Percentiles rank a stretch among this genome's conserved stretches.
Evolutionary conservation across 805 yeast species (phyloP).

Genomic region (Starmera amethionina): DNA sequence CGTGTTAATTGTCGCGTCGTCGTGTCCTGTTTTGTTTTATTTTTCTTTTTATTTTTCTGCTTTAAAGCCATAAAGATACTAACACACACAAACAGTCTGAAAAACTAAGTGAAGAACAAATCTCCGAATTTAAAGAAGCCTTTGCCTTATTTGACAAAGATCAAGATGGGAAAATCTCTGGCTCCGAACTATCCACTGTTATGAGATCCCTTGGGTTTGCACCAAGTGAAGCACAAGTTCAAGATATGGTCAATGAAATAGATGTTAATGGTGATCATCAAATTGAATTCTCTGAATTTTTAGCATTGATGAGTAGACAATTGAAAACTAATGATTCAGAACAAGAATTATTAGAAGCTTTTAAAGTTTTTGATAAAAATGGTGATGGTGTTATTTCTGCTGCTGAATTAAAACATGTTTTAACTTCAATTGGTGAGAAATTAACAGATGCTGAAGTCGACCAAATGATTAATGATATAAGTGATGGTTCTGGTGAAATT

Average conservation of each 20-base stretch:
- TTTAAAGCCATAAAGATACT: constrained; percentile 1
- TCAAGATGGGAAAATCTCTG: constrained; percentile 93
- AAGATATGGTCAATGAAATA: constrained; percentile 95
- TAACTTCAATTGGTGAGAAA: constrained; percentile 96
- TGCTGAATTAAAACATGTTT: constrained; percentile 92
- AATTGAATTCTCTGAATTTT: constrained; percentile 73
- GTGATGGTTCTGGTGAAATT: constrained; percentile 94
- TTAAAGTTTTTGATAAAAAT: constrained; percentile 90
- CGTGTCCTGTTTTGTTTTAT: no score
- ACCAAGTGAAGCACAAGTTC: constrained; percentile 91
- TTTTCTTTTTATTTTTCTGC: neutral
- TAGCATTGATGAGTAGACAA: constrained; percentile 74
- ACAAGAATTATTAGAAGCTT: constrained; percentile 95
- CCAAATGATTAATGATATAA: constrained; percentile 94
- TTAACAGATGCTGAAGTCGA: constrained; percentile 94
- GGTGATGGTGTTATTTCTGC: constrained; percentile 97
- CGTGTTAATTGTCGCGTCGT: no score
- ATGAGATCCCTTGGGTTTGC: constrained; percentile 99
- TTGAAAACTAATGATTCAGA: constrained; percentile 95
- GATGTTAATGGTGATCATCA: constrained; percentile 92
- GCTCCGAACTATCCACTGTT: constrained; percentile 92
- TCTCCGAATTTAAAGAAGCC: constrained; percentile 95
- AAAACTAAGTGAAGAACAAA: constrained; percentile 90
- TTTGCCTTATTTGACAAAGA: constrained; percentile 95
- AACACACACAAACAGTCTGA: constrained; percentile 40